A percentile compares a stretch with the other conserved stretches of the same genome.
phyloP scores from a whole-genome alignment of 2,329 filamentous ascomycete species.

The Hypoxylon sp. region DNA sequence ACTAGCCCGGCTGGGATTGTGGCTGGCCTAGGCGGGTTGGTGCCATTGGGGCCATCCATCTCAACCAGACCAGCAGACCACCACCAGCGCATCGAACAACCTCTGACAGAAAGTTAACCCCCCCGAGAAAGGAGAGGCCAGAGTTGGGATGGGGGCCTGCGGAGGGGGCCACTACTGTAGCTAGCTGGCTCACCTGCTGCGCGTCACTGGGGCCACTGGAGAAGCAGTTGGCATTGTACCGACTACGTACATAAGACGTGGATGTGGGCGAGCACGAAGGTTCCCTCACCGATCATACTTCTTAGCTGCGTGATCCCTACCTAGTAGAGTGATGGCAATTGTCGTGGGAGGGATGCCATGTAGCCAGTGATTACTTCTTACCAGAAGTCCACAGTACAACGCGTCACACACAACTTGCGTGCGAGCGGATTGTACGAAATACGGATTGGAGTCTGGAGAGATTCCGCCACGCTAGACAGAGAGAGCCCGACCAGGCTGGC shows the following conservation, averaged over 20 bases:
- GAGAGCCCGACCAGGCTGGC: constrained; percentile 29
- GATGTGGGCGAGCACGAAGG: constrained; percentile 29
- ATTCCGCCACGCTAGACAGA: constrained; percentile 40
- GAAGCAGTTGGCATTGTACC: constrained; percentile 30
- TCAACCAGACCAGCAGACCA: constrained; percentile 28
- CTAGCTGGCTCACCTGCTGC: constrained; percentile 30
- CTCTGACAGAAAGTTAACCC: background rate
- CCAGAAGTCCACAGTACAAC: constrained; percentile 34
- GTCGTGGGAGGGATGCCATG: constrained; percentile 28
- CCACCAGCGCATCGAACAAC: constrained; percentile 18
- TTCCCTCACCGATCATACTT: constrained; percentile 42
- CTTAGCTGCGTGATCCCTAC: constrained; percentile 47
- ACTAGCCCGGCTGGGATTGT: constrained; percentile 16
- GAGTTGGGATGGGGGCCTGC: constrained; percentile 23
- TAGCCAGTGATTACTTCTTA: constrained; percentile 17
- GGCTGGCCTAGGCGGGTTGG: constrained; percentile 38
- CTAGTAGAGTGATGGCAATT: constrained; percentile 21
- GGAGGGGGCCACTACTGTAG: constrained; percentile 28
- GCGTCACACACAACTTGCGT: constrained; percentile 24
- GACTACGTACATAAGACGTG: constrained; percentile 25
- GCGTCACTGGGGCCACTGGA: constrained; percentile 43
- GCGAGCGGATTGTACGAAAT: constrained; percentile 24
- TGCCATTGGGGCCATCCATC: constrained; percentile 31
- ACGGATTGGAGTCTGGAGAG: constrained; percentile 31
- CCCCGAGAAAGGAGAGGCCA: constrained; percentile 20